A percentile compares a stretch with the other conserved stretches of the same genome.
Conservation (phyloP, 192 early-diverging fungal species). For the Linderina pennispora region DNA sequence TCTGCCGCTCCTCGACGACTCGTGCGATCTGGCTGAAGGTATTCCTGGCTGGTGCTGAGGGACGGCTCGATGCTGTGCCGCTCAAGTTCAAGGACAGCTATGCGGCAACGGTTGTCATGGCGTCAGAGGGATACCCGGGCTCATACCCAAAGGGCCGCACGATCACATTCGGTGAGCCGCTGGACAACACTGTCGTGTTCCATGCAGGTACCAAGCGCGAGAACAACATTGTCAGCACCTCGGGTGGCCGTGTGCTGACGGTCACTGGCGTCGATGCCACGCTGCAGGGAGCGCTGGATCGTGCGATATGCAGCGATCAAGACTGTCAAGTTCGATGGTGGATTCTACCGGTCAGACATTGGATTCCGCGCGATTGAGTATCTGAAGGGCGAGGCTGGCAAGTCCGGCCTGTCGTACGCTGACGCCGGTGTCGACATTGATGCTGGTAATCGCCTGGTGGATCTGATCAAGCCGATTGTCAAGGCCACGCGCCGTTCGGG, state of each 20-base stretch:
- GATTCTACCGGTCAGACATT: constrained; percentile 90
- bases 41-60: constrained; percentile 79
- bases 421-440: constrained; percentile 96
- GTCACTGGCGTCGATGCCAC: constrained; percentile 77
- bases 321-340: constrained; percentile 76
- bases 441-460: constrained; percentile 90
- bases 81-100: constrained; percentile 64
- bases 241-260: constrained; percentile 93
- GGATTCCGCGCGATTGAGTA: constrained; percentile 61
- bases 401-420: constrained; percentile 78
- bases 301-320: constrained; percentile 66
- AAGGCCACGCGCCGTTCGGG: constrained; percentile 90
- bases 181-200: constrained; percentile 62
- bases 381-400: constrained; percentile 34
- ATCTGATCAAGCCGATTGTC: constrained; percentile 92
- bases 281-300: constrained; percentile 71
- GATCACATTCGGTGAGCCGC: constrained; percentile 56
- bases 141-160: constrained; percentile 72
- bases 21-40: constrained; percentile 83
- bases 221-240: constrained; percentile 62
- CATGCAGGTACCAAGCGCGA: constrained; percentile 81
- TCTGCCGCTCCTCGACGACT: constrained; percentile 80
- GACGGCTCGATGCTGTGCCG: constrained; percentile 82
- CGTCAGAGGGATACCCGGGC: constrained; percentile 92
- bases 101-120: constrained; percentile 90